Evolutionary conservation across 768 basidiomycete species (phyloP).

Genomic region (Leccinum obscurum): DNA sequence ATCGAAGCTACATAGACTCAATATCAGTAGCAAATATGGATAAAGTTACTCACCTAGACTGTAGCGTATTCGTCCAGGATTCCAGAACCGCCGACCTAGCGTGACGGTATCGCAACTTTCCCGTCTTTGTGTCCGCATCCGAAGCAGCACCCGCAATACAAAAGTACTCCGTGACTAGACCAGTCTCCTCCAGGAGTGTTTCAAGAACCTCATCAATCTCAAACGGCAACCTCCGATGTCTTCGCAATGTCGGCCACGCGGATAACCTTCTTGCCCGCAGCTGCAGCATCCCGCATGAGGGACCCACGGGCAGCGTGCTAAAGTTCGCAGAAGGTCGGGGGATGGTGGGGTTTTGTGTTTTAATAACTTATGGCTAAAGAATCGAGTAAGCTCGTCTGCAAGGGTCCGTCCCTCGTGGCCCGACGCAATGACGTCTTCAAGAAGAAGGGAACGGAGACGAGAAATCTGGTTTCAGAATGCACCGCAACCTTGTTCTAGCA

Average conservation of each 20-base stretch:
- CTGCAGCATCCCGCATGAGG: slow-evolving; percentile 17
- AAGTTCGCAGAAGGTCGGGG: too few species aligned
- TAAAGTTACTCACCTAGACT: slow-evolving; percentile 14
- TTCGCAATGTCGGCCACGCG: slow-evolving; percentile 27
- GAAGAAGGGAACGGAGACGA: too few species aligned
- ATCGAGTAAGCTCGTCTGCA: too few species aligned
- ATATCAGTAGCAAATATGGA: not conserved
- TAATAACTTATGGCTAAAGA: too few species aligned
- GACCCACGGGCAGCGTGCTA: not conserved
- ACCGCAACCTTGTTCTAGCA: too few species aligned
- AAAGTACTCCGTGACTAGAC: slow-evolving; percentile 19
- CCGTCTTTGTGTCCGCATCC: slow-evolving; percentile 28
- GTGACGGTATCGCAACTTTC: slow-evolving; percentile 10
- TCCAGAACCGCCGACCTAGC: slow-evolving; percentile 22
- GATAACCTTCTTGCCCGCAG: slow-evolving; percentile 22
- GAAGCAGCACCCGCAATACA: slow-evolving; percentile 20
- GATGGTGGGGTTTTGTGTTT: too few species aligned
- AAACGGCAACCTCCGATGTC: slow-evolving; percentile 15
- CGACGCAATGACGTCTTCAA: too few species aligned
- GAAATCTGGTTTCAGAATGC: too few species aligned
- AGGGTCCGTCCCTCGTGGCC: too few species aligned
- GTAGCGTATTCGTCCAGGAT: slow-evolving; percentile 14
- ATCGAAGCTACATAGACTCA: slow-evolving; percentile 15
- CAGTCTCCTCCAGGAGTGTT: slow-evolving; percentile 16
- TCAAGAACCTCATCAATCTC: slow-evolving; percentile 19